Percentiles rank a stretch among this genome's conserved stretches.
These are phyloP conservation scores for Termitomyces sp. DNA, from an alignment of 768 basidiomycete species.

Conservation along the genomic window DNA sequence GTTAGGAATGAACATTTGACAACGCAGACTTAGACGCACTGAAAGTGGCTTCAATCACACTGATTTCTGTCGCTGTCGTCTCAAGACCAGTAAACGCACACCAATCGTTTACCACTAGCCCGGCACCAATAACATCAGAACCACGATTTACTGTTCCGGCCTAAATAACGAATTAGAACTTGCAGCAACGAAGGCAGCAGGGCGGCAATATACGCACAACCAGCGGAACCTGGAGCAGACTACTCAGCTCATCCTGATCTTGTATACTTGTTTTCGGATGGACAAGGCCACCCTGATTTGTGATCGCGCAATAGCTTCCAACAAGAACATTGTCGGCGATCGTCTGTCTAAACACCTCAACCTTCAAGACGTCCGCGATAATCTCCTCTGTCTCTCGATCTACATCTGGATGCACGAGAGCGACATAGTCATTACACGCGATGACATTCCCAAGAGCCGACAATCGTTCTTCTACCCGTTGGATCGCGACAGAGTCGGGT, in stretches of 20 bases:
- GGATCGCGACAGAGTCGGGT: conserved; percentile 89
- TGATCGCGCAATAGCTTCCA: conserved; percentile 91
- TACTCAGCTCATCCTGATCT: conserved; percentile 96
- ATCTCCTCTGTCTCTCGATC: conserved; percentile 99
- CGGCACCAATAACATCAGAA: conserved; percentile 96
- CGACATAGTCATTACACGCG: conserved; percentile 98
- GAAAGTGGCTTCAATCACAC: conserved; percentile 96
- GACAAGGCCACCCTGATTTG: conserved; percentile 95
- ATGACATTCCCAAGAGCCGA: conserved; percentile 98
- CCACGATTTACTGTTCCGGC: conserved; percentile 98
- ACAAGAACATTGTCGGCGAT: conserved; percentile 96
- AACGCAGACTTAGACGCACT: conserved; percentile 50
- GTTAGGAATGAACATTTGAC: conserved; percentile 4
- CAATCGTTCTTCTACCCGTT: conserved; percentile 94
- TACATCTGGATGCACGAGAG: conserved; percentile 95
- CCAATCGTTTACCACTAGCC: conserved; percentile 99
- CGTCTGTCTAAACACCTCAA: conserved; percentile 98
- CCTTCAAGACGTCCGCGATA: conserved; percentile 98
- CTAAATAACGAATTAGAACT: conserved; percentile 31
- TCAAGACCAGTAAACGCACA: conserved; percentile 98
- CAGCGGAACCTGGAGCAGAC: conserved; percentile 87
- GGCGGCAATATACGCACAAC: conserved; percentile 57
- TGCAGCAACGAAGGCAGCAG: background rate
- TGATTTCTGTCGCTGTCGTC: conserved; percentile 99
- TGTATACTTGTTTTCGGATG: conserved; percentile 97